phyloP scores from a whole-genome alignment of 129 eudicot genomes.

The Arctium minus region DNA sequence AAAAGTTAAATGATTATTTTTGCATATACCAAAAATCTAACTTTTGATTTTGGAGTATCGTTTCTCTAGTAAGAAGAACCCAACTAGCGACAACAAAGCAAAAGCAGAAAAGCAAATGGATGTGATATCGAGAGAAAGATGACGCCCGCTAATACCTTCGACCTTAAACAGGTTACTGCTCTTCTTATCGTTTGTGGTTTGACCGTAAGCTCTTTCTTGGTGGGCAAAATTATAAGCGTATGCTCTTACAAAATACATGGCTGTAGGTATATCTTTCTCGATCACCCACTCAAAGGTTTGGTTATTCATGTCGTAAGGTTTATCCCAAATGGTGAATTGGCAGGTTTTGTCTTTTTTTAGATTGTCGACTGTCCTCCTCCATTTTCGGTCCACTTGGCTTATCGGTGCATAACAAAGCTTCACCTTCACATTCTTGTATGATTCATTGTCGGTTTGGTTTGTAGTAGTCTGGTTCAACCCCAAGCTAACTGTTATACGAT shows the following conservation, averaged over 20 bases:
- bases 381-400: slow-evolving; percentile 40
- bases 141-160: slow-evolving; percentile 37
- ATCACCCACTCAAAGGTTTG: slow-evolving; percentile 32
- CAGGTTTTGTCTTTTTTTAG: slow-evolving; percentile 43
- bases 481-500: slow-evolving; percentile 20
- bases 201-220: slow-evolving; percentile 33
- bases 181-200: slow-evolving; percentile 34
- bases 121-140: slow-evolving; percentile 31
- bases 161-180: slow-evolving; percentile 28
- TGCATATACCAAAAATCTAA: background rate
- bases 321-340: slow-evolving; percentile 27
- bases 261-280: slow-evolving; percentile 33
- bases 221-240: slow-evolving; percentile 22
- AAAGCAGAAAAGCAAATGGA: slow-evolving; percentile 41
- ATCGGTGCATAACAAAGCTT: slow-evolving; percentile 46
- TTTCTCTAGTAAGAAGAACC: slow-evolving; percentile 33
- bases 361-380: slow-evolving; percentile 37
- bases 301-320: slow-evolving; percentile 14
- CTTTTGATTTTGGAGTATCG: slow-evolving; percentile 17
- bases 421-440: slow-evolving; percentile 27
- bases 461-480: slow-evolving; percentile 22
- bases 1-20: background rate
- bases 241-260: slow-evolving; percentile 37
- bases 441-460: slow-evolving; percentile 8
- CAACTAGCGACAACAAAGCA: slow-evolving; percentile 32